Evolutionary conservation across 129 eudicot genomes (phyloP).

Genomic region (Saposhnikovia divaricata): DNA sequence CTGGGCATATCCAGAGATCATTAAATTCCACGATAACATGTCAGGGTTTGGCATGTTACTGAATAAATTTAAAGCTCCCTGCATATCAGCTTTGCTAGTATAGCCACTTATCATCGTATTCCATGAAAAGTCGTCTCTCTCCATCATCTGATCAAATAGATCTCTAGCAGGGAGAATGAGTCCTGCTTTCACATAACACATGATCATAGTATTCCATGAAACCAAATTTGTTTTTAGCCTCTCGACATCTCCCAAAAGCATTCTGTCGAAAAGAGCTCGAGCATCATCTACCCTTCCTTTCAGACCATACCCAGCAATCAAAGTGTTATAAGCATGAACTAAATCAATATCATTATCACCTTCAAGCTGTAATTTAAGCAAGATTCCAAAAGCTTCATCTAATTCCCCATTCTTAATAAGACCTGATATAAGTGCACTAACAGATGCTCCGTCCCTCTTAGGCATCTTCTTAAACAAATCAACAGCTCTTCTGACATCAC

Average conservation of each 20-base stretch:
- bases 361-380: constrained; percentile 10
- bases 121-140: constrained; percentile 39
- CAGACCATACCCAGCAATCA: constrained; percentile 58
- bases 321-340: constrained; percentile 45
- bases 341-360: constrained; percentile 17
- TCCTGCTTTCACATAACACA: constrained; percentile 30
- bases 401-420: constrained; percentile 21
- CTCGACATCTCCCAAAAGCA: background rate
- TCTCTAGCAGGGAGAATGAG: constrained; percentile 36
- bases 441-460: constrained; percentile 30
- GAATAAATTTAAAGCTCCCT: constrained; percentile 34
- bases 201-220: constrained; percentile 10
- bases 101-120: constrained; percentile 52
- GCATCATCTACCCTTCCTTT: constrained; percentile 44
- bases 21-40: constrained; percentile 40
- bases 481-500: constrained; percentile 30
- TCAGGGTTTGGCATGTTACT: constrained; percentile 39
- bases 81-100: constrained; percentile 30
- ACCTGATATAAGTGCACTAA: constrained; percentile 28
- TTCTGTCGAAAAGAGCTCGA: constrained; percentile 30
- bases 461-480: constrained; percentile 13
- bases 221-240: constrained; percentile 1
- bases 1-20: constrained; percentile 40
- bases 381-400: constrained; percentile 28
- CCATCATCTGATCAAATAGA: constrained; percentile 40